Percentiles rank a stretch among this genome's conserved stretches.
Conservation (phyloP, 805 yeast species). For the Lipomyces japonicus region DNA sequence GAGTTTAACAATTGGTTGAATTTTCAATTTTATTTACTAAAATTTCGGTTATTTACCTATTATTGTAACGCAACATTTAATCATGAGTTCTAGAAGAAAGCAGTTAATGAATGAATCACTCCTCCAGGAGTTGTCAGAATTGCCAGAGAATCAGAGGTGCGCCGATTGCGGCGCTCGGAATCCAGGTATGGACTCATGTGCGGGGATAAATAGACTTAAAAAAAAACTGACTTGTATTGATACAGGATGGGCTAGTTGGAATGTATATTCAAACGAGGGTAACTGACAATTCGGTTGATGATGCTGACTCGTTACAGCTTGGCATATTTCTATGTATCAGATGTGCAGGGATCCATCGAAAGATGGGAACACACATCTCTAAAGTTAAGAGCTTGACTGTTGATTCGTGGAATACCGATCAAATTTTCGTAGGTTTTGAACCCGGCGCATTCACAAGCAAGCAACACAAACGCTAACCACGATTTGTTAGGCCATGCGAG, state of each 20-base stretch:
- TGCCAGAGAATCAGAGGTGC: constrained; percentile 63
- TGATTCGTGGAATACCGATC: constrained; percentile 63
- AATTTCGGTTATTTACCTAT: no score
- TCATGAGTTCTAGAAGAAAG: constrained; percentile 39
- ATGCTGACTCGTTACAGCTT: constrained; percentile 33
- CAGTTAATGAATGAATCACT: constrained; percentile 48
- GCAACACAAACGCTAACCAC: neutral
- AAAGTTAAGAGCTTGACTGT: constrained; percentile 67
- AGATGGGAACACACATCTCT: constrained; percentile 58
- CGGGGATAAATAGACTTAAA: neutral
- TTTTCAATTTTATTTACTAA: no score
- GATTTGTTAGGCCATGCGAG: constrained; percentile 33
- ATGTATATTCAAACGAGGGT: no score
- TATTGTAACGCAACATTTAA: no score
- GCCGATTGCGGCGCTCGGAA: constrained; percentile 70
- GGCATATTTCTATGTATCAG: constrained; percentile 80
- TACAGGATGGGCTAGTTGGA: constrained; percentile 38
- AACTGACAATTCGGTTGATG: neutral
- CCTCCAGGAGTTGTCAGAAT: constrained; percentile 58
- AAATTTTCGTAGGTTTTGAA: constrained; percentile 43
- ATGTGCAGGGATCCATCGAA: constrained; percentile 75
- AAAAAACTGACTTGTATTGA: neutral
- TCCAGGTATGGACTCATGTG: constrained; percentile 47
- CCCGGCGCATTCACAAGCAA: neutral
- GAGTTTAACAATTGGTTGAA: no score